Conservation (phyloP, 169 alveolate genomes). For the Cryptosporidium felis region DNA sequence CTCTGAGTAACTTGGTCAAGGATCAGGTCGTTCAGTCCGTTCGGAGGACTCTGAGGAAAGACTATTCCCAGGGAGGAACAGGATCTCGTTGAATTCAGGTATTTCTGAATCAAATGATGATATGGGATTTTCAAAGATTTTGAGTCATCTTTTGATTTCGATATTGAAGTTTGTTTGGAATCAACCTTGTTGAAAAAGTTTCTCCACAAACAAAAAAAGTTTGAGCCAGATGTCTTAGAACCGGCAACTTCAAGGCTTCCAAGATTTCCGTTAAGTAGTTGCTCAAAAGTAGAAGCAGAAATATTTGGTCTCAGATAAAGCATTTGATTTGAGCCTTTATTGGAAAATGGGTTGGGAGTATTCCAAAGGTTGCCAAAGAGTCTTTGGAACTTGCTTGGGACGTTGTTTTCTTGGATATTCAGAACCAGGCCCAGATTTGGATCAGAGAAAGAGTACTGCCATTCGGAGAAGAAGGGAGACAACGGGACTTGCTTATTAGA, state of each 20-base stretch:
- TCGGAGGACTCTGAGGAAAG: conserved; percentile 37
- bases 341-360: conserved; percentile 50
- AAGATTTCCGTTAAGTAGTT: background rate
- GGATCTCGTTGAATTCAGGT: conserved; percentile 8
- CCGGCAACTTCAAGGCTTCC: conserved; percentile 20
- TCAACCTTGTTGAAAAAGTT: conserved; percentile 13
- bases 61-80: background rate
- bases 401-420: conserved; percentile 14
- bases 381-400: conserved; percentile 9
- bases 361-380: conserved; percentile 63
- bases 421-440: conserved; percentile 21
- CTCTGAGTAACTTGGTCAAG: conserved; percentile 38
- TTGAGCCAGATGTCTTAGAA: conserved; percentile 37
- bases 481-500: background rate
- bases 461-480: conserved; percentile 3
- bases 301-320: conserved; percentile 28
- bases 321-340: background rate
- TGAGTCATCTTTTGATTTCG: background rate
- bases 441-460: conserved; percentile 56
- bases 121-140: no score
- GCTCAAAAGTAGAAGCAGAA: background rate
- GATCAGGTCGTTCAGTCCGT: conserved; percentile 39
- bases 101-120: background rate
- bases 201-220: conserved; percentile 45
- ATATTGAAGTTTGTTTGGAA: background rate